Base-by-base conservation (phyloP, 2,329 filamentous ascomycete genomes). In the Alternaria consortialis region DNA sequence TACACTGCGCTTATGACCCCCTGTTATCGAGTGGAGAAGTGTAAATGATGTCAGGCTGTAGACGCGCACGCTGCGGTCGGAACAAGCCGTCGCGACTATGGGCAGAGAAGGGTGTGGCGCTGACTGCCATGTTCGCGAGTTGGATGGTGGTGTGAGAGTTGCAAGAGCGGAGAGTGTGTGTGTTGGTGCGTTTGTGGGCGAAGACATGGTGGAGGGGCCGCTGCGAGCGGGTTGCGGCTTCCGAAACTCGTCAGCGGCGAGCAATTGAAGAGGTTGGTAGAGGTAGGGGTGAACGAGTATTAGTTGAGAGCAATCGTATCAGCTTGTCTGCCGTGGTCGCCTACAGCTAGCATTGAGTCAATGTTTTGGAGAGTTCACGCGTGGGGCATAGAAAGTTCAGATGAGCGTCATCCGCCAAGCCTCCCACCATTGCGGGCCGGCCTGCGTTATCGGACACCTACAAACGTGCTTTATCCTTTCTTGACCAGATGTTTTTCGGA, bases 1-100 rank as follows among this genome's bases (percentile, higher is more conserved):
- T n/a, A 99, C 89, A 70, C 91, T 95, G 58, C 95, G 91, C 70
- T 93, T 92, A 81, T 99, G 95, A 7, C 94, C 95, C 62, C 93
- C 94, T 7, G 90, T 89, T 56, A 98, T 89, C 20, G 86, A 87
- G 73, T 90, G 93, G 74, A 97, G 90, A 51, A 92, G 86, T 13
- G 88, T 88, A 75, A 96, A 92, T 56, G 90, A 91, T 36, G 87
- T 87, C 51, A 98, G 88, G 51, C 92, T 97, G 84, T 96, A 97
- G 72, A 99, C 86, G 63, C 93, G 94, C 58, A 95, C 92, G 37
- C 90, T 90, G 76, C 95, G 97, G 77, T 91, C 89, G 60, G 91
- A 89, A 80, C 94, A 93, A 63, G 93, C 90, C 17, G 94, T 97
- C 58, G 94, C 95, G 71, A 97, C 84, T 62, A 98, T 87, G 4